These are phyloP conservation scores for Perkinsus olseni DNA, from an alignment of 169 alveolate genomes.

Conservation along the genomic window DNA sequence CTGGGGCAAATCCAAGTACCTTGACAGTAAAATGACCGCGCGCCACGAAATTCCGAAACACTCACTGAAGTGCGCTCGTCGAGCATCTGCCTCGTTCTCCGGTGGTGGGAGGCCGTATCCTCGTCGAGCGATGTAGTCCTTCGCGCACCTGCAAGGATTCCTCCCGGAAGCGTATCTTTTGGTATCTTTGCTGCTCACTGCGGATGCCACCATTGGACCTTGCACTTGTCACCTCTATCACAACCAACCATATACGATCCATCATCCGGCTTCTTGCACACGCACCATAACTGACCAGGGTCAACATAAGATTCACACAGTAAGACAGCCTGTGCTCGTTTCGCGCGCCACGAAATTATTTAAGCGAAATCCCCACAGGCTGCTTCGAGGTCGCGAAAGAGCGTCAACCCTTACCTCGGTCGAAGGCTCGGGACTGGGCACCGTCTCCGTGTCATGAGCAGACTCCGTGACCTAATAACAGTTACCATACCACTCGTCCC, in stretches of 20 bases:
- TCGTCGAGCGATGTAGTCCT: neutral
- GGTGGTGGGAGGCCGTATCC: neutral
- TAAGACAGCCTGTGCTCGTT: no score
- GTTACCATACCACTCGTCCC: neutral
- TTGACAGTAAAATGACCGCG: neutral
- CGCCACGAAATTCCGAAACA: neutral
- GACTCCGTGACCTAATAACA: neutral
- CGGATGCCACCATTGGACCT: neutral
- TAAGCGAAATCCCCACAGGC: no score
- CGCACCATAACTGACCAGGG: neutral
- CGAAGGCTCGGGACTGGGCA: neutral
- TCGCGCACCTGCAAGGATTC: neutral
- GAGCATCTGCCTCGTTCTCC: neutral
- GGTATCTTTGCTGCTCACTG: neutral
- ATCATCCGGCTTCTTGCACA: neutral
- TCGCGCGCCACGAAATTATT: no score
- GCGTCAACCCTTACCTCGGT: neutral
- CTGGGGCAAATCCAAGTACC: neutral
- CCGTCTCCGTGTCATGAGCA: neutral
- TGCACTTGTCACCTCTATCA: neutral
- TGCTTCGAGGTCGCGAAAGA: no score
- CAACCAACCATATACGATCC: neutral
- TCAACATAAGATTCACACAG: no score
- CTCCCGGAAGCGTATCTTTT: no score
- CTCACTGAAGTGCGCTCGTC: neutral